A percentile compares a stretch with the other conserved stretches of the same genome.
phyloP scores from a whole-genome alignment of 768 basidiomycete species.

The Pulveroboletus ravenelii region DNA sequence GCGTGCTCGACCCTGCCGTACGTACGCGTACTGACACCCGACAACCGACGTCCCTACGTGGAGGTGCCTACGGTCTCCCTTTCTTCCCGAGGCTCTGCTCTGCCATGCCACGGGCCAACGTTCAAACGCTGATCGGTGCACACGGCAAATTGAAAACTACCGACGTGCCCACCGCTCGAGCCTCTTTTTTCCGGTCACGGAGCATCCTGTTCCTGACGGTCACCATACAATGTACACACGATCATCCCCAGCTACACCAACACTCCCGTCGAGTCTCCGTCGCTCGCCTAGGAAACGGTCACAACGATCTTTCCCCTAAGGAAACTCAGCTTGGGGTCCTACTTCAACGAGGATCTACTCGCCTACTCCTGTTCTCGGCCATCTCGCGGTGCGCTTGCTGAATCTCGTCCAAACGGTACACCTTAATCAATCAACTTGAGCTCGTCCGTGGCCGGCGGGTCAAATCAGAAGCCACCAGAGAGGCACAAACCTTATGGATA shows the following conservation, averaged over 20 bases:
- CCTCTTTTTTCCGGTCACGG: too few species aligned
- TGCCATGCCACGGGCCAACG: too few species aligned
- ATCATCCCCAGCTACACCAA: background rate
- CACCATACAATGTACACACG: too few species aligned
- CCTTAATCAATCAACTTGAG: conserved; percentile 36
- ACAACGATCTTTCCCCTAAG: conserved; percentile 32
- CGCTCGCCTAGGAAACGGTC: conserved; percentile 19
- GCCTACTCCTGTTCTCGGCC: conserved; percentile 64
- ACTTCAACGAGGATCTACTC: conserved; percentile 13
- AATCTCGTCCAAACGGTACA: conserved; percentile 78
- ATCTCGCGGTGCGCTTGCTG: conserved; percentile 80
- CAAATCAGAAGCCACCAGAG: background rate
- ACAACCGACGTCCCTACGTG: too few species aligned
- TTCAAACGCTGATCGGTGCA: too few species aligned
- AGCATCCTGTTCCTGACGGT: too few species aligned
- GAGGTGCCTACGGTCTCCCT: too few species aligned
- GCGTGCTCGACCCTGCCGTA: too few species aligned
- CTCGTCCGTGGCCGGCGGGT: conserved; percentile 11
- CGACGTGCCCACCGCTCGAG: too few species aligned
- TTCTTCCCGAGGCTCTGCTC: too few species aligned
- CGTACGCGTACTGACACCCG: too few species aligned
- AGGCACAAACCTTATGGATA: conserved; percentile 63
- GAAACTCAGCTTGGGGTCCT: background rate
- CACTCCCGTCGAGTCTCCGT: conserved; percentile 8
- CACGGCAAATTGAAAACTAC: too few species aligned